These are phyloP conservation scores for Quercus phellos DNA, from an alignment of 331 rosid species.

Conservation along the genomic window DNA sequence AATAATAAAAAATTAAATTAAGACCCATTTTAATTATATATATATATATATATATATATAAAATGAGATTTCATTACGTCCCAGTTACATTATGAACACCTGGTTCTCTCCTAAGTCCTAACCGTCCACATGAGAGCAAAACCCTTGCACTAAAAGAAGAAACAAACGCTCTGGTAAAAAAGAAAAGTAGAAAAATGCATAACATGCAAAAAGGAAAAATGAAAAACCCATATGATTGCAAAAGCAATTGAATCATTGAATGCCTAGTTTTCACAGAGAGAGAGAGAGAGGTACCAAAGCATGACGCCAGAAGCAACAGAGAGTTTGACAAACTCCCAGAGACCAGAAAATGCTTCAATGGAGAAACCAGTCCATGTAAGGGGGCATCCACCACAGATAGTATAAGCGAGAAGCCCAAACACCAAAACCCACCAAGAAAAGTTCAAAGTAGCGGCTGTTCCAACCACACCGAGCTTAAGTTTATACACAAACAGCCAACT, in stretches of 20 bases:
- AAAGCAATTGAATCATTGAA: neutral
- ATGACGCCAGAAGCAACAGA: constrained; percentile 68
- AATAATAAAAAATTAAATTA: no score
- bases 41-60: no score
- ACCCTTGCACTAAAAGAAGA: no score
- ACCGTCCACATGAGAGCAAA: no score
- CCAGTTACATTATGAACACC: neutral
- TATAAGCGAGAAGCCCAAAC: constrained; percentile 37
- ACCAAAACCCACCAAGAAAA: constrained; percentile 57
- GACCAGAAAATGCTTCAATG: constrained; percentile 55
- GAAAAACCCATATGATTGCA: neutral
- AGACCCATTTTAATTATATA: no score
- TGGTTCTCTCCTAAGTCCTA: no score
- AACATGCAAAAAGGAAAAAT: neutral
- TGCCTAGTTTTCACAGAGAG: neutral
- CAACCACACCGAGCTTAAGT: constrained; percentile 46
- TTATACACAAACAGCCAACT: constrained; percentile 51
- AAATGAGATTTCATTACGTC: no score
- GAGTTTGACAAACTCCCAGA: constrained; percentile 62
- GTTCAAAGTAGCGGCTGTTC: constrained; percentile 37
- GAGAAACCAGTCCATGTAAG: constrained; percentile 68
- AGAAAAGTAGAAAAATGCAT: neutral
- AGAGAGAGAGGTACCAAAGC: constrained; percentile 45
- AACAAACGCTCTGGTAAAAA: neutral
- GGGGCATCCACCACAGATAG: constrained; percentile 58